Percentiles rank a stretch among this genome's conserved stretches.
Conservation (phyloP, 2,329 filamentous ascomycete genomes). For the Leptographium radiaticola region DNA sequence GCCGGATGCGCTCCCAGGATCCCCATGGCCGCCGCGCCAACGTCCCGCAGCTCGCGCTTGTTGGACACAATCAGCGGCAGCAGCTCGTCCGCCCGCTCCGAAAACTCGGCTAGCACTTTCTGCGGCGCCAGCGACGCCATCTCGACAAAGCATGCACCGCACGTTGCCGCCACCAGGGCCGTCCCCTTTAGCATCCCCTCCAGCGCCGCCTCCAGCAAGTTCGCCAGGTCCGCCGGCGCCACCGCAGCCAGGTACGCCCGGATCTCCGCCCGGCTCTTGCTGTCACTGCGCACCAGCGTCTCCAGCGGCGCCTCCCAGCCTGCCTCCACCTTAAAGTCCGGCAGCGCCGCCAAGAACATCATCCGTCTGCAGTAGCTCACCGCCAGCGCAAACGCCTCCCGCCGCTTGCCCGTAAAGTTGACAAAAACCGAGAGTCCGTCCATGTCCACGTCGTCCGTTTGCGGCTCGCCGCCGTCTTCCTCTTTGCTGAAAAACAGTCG, state of each 20-base stretch:
- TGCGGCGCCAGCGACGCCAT: conserved; percentile 27
- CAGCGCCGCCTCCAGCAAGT: conserved; percentile 41
- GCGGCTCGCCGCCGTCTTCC: background rate
- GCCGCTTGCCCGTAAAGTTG: conserved; percentile 33
- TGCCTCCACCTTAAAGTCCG: conserved; percentile 47
- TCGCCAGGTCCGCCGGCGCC: conserved; percentile 17
- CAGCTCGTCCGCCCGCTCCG: conserved; percentile 36
- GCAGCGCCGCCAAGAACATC: conserved; percentile 35
- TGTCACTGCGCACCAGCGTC: conserved; percentile 56
- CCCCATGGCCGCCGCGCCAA: conserved; percentile 60
- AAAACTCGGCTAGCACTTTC: conserved; percentile 32
- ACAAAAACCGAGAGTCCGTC: conserved; percentile 25
- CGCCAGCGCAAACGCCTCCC: conserved; percentile 52
- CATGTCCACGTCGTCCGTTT: conserved; percentile 21
- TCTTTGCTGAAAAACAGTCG: conserved; percentile 31
- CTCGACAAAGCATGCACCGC: conserved; percentile 39
- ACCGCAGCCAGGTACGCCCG: conserved; percentile 34
- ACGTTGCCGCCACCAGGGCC: conserved; percentile 29
- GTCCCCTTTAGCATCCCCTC: conserved; percentile 38
- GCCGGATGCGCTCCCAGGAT: conserved; percentile 58
- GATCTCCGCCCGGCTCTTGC: conserved; percentile 47
- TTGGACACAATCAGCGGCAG: conserved; percentile 55
- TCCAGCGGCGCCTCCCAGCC: conserved; percentile 80
- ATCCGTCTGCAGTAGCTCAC: conserved; percentile 52
- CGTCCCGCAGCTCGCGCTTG: conserved; percentile 50